Evolutionary conservation across 768 basidiomycete genomes (phyloP), one percentile per base, ranked within the genome.

Genomic region (Boletus sp.): DNA sequence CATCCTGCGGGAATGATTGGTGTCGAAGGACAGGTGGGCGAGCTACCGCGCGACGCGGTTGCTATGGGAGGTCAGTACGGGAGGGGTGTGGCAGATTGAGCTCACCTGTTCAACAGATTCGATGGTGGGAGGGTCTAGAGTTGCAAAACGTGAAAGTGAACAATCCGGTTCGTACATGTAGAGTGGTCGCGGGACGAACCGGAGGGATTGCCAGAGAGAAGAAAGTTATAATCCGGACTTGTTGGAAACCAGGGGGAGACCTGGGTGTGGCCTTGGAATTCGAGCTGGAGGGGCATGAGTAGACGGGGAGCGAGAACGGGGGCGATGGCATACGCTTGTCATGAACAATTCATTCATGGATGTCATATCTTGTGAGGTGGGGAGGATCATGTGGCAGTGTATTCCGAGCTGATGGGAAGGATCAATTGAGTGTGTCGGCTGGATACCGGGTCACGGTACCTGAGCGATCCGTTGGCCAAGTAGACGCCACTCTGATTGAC

Each of bases 341-440:
- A 46, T 76, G 71, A 71, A 85, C 74, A 86, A 65, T 33, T 74
- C 72, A 33, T 68, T 74, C 50, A 84, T 72, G 19, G 74, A 60
- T 8, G 69, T 58, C 75, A 80, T 77, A 59, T 79, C 73, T 50
- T 77, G 74, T 56, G 72, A 72, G 48, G 77, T 61, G 48, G 72
- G 75, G 51, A 82, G 70, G 46, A 85, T 75, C 71, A 86, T 72
- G 64, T 85, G 85, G 59, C 79, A 81, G 51, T 79, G 78, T 43
- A 85, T 81, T 45, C 77, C 70, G 41, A 75, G 72, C 85, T 86
- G 60, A 47, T 49, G 53, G 50, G 49, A 52, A 47, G 43, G 52
- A 59, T 70, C 59, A 70, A 54, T 54, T 50, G 51, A 45, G 50
- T 33, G 50, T 38, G 50, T 47, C 35, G 33, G 30, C 9, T 25